These are phyloP conservation scores for Blastomyces silverae DNA, from an alignment of 2,329 filamentous ascomycete species.

Conservation along the genomic window DNA sequence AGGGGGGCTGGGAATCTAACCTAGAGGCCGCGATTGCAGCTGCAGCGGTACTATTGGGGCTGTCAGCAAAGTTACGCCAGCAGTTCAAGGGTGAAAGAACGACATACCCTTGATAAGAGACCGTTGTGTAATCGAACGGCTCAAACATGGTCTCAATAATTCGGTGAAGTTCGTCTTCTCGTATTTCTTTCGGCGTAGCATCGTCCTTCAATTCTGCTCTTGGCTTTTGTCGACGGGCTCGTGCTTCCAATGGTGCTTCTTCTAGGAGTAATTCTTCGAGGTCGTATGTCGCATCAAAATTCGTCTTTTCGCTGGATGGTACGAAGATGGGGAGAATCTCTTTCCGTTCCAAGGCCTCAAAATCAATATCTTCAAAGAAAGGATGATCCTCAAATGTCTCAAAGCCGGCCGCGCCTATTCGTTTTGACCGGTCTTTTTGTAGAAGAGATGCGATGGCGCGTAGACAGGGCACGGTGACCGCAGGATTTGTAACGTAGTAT, in stretches of 20 bases:
- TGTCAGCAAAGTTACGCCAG: constrained; percentile 18
- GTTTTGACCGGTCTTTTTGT: constrained; percentile 68
- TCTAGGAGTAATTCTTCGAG: constrained; percentile 88
- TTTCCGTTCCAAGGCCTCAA: constrained; percentile 74
- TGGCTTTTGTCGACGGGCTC: constrained; percentile 88
- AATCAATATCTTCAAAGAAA: constrained; percentile 83
- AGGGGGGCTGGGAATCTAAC: constrained; percentile 25
- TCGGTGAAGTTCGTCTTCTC: constrained; percentile 85
- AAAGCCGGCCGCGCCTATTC: constrained; percentile 77
- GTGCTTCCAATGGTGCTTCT: constrained; percentile 87
- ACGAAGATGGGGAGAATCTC: constrained; percentile 85
- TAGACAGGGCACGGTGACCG: constrained; percentile 79
- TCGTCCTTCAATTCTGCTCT: constrained; percentile 86
- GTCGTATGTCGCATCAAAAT: constrained; percentile 98
- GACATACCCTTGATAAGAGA: constrained; percentile 66
- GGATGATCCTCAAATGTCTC: constrained; percentile 79
- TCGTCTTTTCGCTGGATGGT: constrained; percentile 94
- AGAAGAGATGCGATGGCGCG: constrained; percentile 81
- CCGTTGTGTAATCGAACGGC: constrained; percentile 88
- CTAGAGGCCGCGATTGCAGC: constrained; percentile 37
- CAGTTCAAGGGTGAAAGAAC: constrained; percentile 16
- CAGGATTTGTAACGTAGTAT: constrained; percentile 86
- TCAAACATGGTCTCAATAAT: constrained; percentile 93
- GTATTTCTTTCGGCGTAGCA: constrained; percentile 88
- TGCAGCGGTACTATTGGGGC: constrained; percentile 29